Conservation (phyloP, 2,329 filamentous ascomycete species). For the Ascochyta koolunga region DNA sequence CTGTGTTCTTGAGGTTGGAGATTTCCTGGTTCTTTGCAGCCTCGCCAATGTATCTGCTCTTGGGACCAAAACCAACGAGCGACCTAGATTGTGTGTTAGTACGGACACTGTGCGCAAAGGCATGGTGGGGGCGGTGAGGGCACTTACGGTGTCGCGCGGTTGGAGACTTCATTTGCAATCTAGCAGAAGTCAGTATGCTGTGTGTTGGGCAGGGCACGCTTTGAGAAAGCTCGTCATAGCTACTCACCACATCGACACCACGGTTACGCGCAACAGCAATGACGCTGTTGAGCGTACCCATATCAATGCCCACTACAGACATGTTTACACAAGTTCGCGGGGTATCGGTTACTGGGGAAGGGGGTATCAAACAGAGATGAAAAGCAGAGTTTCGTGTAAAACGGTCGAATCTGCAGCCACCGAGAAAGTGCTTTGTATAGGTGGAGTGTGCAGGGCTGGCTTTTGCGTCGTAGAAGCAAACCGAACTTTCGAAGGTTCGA, state of each 20-base stretch:
- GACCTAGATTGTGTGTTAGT: constrained; percentile 58
- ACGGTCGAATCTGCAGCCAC: constrained; percentile 11
- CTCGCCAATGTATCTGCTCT: constrained; percentile 93
- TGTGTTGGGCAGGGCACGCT: background rate
- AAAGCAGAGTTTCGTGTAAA: constrained; percentile 12
- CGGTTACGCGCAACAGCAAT: constrained; percentile 97
- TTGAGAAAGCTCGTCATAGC: background rate
- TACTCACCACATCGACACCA: constrained; percentile 96
- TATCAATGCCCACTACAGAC: constrained; percentile 81
- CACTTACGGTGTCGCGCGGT: constrained; percentile 95
- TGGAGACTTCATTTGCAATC: constrained; percentile 99
- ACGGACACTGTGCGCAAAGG: constrained; percentile 5
- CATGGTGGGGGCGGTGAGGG: constrained; percentile 17
- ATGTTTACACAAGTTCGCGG: constrained; percentile 53
- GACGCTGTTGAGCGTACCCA: constrained; percentile 95
- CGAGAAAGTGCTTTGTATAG: constrained; percentile 15
- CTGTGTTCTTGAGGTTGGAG: constrained; percentile 99
- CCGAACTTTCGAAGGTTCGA: constrained; percentile 3
- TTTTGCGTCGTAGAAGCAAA: constrained; percentile 12
- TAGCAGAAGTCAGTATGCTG: constrained; percentile 53
- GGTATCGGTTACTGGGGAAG: constrained; percentile 26
- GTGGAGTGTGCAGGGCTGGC: constrained; percentile 18
- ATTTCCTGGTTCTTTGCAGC: constrained; percentile 98
- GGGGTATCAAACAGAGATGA: constrained; percentile 18
- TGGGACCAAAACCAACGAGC: constrained; percentile 92